Conservation (phyloP, 345 rosid genomes). For the Eutrema japonicum region DNA sequence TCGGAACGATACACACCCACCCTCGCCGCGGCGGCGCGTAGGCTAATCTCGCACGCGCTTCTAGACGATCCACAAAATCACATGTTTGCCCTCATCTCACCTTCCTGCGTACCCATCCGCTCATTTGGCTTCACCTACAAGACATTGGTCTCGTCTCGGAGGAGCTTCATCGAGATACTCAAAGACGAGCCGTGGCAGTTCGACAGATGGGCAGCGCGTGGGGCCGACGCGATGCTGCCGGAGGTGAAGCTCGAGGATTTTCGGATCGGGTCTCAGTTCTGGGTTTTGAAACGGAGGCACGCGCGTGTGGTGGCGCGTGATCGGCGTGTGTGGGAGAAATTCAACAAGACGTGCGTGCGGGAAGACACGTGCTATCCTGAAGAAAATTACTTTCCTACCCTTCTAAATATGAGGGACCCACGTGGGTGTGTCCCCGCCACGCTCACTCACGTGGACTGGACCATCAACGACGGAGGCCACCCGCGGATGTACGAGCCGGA, state of each 20-base stretch:
- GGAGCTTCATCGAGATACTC: constrained; percentile 78
- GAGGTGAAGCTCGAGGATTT: constrained; percentile 72
- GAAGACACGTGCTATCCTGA: constrained; percentile 70
- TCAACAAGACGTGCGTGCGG: constrained; percentile 58
- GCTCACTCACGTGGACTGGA: constrained; percentile 85
- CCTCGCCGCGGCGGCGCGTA: constrained; percentile 72
- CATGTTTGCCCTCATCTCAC: constrained; percentile 75
- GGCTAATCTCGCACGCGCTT: constrained; percentile 70
- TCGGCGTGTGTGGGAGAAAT: constrained; percentile 60
- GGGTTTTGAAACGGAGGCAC: constrained; percentile 74
- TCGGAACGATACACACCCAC: constrained; percentile 59
- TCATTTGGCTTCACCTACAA: constrained; percentile 64
- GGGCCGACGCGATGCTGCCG: constrained; percentile 67
- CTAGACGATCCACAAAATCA: constrained; percentile 58
- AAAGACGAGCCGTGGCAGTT: constrained; percentile 54
- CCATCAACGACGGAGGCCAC: constrained; percentile 57
- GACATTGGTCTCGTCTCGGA: constrained; percentile 42
- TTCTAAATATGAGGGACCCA: constrained; percentile 62
- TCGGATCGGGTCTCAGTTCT: constrained; percentile 85
- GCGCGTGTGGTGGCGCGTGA: constrained; percentile 71
- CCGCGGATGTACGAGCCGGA: constrained; percentile 57
- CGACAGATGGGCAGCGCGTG: constrained; percentile 87
- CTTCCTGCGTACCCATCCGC: constrained; percentile 71
- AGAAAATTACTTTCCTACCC: constrained; percentile 79
- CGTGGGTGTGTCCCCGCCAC: constrained; percentile 64